Evolutionary conservation across 352 stramenopile genomes (phyloP), one percentile per base, ranked within the genome.

Genomic region (Globisporangium nodosum): DNA sequence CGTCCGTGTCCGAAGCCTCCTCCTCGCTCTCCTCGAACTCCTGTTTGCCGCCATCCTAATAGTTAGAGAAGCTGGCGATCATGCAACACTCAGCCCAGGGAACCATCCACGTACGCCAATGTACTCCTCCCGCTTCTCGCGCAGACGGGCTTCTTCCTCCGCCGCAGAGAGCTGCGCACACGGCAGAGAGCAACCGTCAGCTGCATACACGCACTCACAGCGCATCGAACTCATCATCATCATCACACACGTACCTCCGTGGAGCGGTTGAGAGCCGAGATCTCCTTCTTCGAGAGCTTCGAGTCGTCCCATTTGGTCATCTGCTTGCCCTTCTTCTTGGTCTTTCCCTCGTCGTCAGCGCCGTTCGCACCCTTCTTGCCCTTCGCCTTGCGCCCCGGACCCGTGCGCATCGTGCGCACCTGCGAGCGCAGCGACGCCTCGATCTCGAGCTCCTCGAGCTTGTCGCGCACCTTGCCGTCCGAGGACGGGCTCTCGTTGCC

Each of bases 221-320:
- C 9, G 21, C n/a, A n/a, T 7, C 24, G 24, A 27, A 27, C 24
- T 27, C 24, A 27, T 3, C 24, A 27, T 24, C 21, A 24, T 21
- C 11, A 50, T 45, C 11, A 8, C 5, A 54, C 35, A 58, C 67
- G 61, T 63, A 93, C 84, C 65, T 71, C 69, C 49, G 76, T 80
- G 12, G 84, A 92, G 31, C 76, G 80, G 65, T 94, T 84, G 3
- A 96, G 57, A 50, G 73, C 81, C 43, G 76, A 62, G 7, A 87
- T 85, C 49, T 94, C 87, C 63, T 93, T 90, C 60, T 88, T 91
- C 30, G 76, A 90, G 16, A 96, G 65, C 71, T 94, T 94, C 24
- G 77, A 81, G 60, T 93, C 70, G 33, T 96, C 86, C 81, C 84
- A 92, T 65, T 87, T 90, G 40, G 74, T 90, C 80, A 90, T 94